These are phyloP conservation scores for Pezicula neosporulosa DNA, from an alignment of 2,329 filamentous ascomycete genomes.

Conservation along the genomic window DNA sequence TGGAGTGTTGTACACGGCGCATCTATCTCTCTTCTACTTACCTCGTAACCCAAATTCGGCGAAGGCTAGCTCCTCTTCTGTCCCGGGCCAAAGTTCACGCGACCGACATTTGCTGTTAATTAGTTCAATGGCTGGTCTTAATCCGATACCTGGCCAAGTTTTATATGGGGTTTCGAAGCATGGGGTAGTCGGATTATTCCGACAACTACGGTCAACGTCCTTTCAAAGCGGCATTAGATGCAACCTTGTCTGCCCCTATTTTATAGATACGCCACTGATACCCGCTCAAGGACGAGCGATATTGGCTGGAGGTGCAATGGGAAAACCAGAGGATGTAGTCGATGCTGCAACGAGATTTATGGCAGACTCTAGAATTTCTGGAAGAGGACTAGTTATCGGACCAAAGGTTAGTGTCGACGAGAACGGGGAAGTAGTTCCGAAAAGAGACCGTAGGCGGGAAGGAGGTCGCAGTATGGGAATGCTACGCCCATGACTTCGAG, in stretches of 20 bases:
- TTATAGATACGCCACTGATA: slow-evolving; percentile 60
- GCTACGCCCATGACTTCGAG: slow-evolving; percentile 55
- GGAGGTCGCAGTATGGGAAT: slow-evolving; percentile 54
- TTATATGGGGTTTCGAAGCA: slow-evolving; percentile 64
- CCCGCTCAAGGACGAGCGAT: slow-evolving; percentile 41
- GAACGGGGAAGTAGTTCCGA: slow-evolving; percentile 23
- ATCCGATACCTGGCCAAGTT: slow-evolving; percentile 38
- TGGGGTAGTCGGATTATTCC: slow-evolving; percentile 61
- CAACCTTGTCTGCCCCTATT: slow-evolving; percentile 67
- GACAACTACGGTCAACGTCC: slow-evolving; percentile 49
- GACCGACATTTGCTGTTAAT: slow-evolving; percentile 62
- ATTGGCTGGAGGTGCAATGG: slow-evolving; percentile 53
- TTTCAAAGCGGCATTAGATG: slow-evolving; percentile 51
- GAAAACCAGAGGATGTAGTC: slow-evolving; percentile 54
- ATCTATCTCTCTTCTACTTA: slow-evolving; percentile 60
- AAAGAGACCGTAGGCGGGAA: slow-evolving; percentile 15
- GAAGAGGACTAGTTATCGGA: slow-evolving; percentile 54
- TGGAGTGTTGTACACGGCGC: slow-evolving; percentile 61
- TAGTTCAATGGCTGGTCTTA: slow-evolving; percentile 56
- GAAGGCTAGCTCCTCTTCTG: slow-evolving; percentile 26
- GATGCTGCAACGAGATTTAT: slow-evolving; percentile 60
- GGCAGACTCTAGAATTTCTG: slow-evolving; percentile 53
- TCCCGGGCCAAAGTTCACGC: slow-evolving; percentile 28
- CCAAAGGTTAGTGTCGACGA: slow-evolving; percentile 48
- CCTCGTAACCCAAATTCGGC: slow-evolving; percentile 42